Base-by-base conservation (phyloP, 495 filamentous ascomycete genomes). In the Penicillium parvum region DNA sequence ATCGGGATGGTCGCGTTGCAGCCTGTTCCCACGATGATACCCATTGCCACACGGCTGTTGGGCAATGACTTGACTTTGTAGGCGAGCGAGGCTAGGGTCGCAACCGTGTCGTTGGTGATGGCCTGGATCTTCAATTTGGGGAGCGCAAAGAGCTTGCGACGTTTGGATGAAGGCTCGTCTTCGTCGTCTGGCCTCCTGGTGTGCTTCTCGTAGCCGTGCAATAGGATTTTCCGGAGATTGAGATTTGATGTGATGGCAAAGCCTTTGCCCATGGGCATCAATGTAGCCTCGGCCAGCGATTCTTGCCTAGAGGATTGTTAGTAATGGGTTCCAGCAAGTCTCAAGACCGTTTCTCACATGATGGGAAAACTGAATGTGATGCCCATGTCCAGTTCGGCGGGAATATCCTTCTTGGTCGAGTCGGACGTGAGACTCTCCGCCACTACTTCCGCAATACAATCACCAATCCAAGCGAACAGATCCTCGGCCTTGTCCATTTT, bases 341-440 rank as follows among this genome's bases (percentile, higher is more conserved):
- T 10, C 3, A 30, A 35, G 30, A 18, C 26, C 30, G 23, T 25
- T 7, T 50, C 73, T 63, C 72, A 90, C 86, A 81, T 77, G 66
- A 91, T 89, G 9, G 88, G 86, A 52, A 94, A 94, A 66, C 83
- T 87, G 60, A 90, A 94, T 10, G 88, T 88, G 28, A 94, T 84
- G 2, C 88, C 88, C 69, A 90, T 76, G 26, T 84, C 78, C 34
- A 91, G 54, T 52, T 79, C 78, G 22, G 76, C 68, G 5, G 69
- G 69, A 20, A 77, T 54, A 29, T 66, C 57, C 25, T 65, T 63
- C 36, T 60, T 62, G 10, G 69, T 72, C 7, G 61, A 64, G 37
- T 71, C 68, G 12, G 65, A 70, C 2, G 58, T 63, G 18, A 78
- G 49, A 37, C 71, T 75, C 40, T 69, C 73, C 3, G 68, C 68